phyloP scores from a whole-genome alignment of 2,329 filamentous ascomycete species.

The Fusarium lyarnte region DNA sequence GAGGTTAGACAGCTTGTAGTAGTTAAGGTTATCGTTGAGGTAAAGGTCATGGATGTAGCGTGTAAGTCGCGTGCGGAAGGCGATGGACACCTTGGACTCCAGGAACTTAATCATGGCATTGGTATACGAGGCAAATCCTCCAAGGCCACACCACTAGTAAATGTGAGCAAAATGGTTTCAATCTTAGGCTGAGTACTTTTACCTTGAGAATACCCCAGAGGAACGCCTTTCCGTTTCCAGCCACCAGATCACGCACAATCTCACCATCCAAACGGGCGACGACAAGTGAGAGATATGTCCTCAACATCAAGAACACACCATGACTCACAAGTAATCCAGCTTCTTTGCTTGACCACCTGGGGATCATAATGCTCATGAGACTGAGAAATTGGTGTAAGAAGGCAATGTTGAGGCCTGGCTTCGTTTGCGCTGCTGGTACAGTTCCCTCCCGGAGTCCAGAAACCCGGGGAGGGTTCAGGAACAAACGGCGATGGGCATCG shows the following conservation, averaged over 20 bases:
- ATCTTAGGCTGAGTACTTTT: constrained; percentile 33
- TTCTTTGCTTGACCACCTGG: constrained; percentile 94
- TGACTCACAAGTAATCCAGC: constrained; percentile 90
- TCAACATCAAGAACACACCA: constrained; percentile 85
- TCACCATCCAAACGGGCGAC: constrained; percentile 94
- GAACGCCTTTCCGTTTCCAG: constrained; percentile 89
- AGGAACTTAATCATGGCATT: constrained; percentile 99
- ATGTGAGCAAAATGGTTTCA: background rate
- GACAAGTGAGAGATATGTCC: constrained; percentile 93
- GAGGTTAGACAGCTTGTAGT: constrained; percentile 93
- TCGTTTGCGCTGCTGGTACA: constrained; percentile 88
- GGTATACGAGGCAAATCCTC: constrained; percentile 92
- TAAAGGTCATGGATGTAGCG: constrained; percentile 98
- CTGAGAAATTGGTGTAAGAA: constrained; percentile 98
- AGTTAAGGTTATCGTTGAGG: constrained; percentile 92
- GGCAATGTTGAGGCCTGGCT: constrained; percentile 92
- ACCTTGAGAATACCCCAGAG: constrained; percentile 87
- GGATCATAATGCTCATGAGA: constrained; percentile 96
- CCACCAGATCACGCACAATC: constrained; percentile 95
- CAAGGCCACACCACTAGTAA: constrained; percentile 85
- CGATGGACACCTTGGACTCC: constrained; percentile 97
- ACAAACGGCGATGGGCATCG: constrained; percentile 92
- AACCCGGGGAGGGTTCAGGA: constrained; percentile 88
- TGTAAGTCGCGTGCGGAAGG: constrained; percentile 93
- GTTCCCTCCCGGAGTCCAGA: constrained; percentile 78